Evolutionary conservation across 208 protist genomes (phyloP).

Genomic region (Acanthamoeba lenticulata): DNA sequence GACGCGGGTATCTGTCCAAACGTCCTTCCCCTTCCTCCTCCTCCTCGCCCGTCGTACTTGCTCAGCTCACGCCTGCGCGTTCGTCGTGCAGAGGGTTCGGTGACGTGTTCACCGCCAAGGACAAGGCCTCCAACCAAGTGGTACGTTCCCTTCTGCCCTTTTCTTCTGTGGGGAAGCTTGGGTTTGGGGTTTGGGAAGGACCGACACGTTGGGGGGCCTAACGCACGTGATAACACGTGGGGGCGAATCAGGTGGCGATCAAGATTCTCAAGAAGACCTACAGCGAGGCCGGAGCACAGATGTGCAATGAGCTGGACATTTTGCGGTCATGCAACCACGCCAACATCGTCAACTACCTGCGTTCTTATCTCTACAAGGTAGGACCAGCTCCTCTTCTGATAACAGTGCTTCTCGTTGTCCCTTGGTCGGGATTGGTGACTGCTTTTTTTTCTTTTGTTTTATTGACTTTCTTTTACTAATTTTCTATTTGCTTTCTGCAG

Average conservation of each 20-base stretch:
- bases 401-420: background rate
- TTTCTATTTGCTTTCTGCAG: background rate
- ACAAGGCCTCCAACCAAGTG: constrained; percentile 5
- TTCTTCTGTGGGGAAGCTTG: too few species aligned
- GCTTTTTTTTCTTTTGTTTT: background rate
- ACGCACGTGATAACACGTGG: background rate
- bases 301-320: constrained; percentile 40
- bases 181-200: too few species aligned
- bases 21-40: background rate
- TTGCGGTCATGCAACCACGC: background rate
- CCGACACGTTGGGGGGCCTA: too few species aligned
- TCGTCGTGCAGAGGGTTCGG: constrained; percentile 29
- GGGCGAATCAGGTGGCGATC: constrained; percentile 15
- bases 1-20: background rate
- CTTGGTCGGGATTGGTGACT: background rate
- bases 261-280: constrained; percentile 35
- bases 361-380: constrained; percentile 9
- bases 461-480: background rate
- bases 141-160: background rate
- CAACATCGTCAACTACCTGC: constrained; percentile 64
- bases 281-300: background rate
- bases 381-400: background rate
- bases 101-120: constrained; percentile 33
- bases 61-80: background rate
- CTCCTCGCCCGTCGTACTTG: background rate